Base-by-base conservation (phyloP, 495 filamentous ascomycete genomes). In the Lophiostoma macrostomum region DNA sequence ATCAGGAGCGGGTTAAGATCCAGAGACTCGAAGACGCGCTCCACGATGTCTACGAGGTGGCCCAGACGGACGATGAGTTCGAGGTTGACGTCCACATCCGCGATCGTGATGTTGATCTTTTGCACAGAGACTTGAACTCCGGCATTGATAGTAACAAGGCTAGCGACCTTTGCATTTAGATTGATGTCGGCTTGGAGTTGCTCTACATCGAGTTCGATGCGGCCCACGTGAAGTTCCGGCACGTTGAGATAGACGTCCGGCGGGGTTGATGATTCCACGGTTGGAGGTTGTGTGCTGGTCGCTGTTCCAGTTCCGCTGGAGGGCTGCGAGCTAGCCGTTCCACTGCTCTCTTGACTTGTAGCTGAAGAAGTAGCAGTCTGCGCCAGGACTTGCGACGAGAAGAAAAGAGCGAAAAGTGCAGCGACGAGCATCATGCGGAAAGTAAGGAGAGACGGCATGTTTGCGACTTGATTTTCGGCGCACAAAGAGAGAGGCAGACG, bases 71-170 rank as follows among this genome's bases (percentile, higher is more conserved):
- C 76, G 28, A 79, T 70, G 12, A 82, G 67, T 34, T 82, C 79
- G 18, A 82, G 69, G 27, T 81, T 45, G 2, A 73, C 78, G 18
- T 76, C 64, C 1, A 82, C 76, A 53, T 81, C 77, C 13, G 74
- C 63, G 42, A 82, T 82, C 24, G 77, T 82, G 58, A 82, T 71
- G 66, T 80, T 82, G 58, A 82, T 63, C 52, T 80, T 80, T 18
- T 69, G 64, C 25, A 82, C 63, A 10, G 71, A 73, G 16, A 80
- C 62, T 23, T 69, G 65, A 2, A 82, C 71, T 22, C 78, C 78
- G 0, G 76, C 79, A 59, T 82, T 81, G 60, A 82, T 66, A 8
- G 66, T 65, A 5, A 82, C 79, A 3, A 82, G 68, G 20, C 67
- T 69, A 13, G 77, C 79, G 22, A 82, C 68, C 31, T 78, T 69